phyloP scores from a whole-genome alignment of 345 rosid genomes.

The rapeseed (Brassica napus) region Da-Ae NC_063440.1:28154001-28154500 shows the following conservation, averaged over 20 bases:
- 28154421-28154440: background rate
- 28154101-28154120: background rate
- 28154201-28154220: constrained; percentile 94
- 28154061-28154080: background rate
- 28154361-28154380: constrained; percentile 5
- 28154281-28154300: background rate
- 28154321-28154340: constrained; percentile 5
- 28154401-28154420: background rate
- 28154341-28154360: background rate
- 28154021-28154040: background rate
- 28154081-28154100: no score
- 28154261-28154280: background rate
- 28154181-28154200: constrained; percentile 98
- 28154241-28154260: constrained; percentile 62
- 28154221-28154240: constrained; percentile 97
- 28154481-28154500: constrained; percentile 7
- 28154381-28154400: background rate
- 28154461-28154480: constrained; percentile 1
- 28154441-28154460: background rate
- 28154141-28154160: background rate
- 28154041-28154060: background rate
- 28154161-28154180: constrained; percentile 97
- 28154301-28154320: background rate
- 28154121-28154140: background rate
- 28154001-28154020: background rate